Percentiles rank a stretch among this genome's conserved stretches.
Conservation (phyloP, 1,139 yeast genomes). For the Ogataea hybrid region DNA sequence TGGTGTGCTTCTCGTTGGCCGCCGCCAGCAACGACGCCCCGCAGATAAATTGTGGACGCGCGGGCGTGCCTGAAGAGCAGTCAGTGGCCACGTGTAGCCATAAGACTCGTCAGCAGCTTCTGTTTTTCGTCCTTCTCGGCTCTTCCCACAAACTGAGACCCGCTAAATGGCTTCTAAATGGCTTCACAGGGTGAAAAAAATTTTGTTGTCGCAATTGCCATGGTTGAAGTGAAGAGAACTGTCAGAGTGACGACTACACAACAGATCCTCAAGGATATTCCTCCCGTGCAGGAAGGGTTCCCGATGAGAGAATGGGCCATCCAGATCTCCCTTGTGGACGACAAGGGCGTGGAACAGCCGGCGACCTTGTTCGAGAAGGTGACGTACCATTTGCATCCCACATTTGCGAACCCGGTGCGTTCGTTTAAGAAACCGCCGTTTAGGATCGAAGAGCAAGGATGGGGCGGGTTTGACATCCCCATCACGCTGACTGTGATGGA, state of each 20-base stretch:
- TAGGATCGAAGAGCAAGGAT: constrained; percentile 87
- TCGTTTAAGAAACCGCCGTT: constrained; percentile 84
- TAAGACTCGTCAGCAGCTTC: too few relatives aligned
- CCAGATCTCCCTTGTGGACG: constrained; percentile 70
- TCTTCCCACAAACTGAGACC: too few relatives aligned
- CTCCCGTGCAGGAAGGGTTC: constrained; percentile 84
- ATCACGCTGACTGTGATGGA: constrained; percentile 77
- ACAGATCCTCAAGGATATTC: constrained; percentile 76
- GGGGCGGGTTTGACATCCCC: constrained; percentile 97
- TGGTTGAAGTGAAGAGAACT: constrained; percentile 64
- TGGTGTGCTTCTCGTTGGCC: too few relatives aligned
- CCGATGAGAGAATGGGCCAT: constrained; percentile 97
- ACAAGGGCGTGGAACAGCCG: constrained; percentile 78
- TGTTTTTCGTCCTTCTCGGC: too few relatives aligned
- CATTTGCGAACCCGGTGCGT: constrained; percentile 87
- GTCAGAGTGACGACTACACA: constrained; percentile 88
- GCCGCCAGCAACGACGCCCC: too few relatives aligned
- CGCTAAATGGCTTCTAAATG: neutral
- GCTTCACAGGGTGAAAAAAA: constrained; percentile 2
- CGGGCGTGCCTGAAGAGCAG: too few relatives aligned
- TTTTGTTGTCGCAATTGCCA: constrained; percentile 16
- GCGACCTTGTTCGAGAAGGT: constrained; percentile 91
- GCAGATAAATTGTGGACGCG: too few relatives aligned
- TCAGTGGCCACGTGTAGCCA: too few relatives aligned
- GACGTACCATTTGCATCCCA: constrained; percentile 91